Conservation (phyloP, 75 land plant genomes). For the Cupressus sempervirens region DNA sequence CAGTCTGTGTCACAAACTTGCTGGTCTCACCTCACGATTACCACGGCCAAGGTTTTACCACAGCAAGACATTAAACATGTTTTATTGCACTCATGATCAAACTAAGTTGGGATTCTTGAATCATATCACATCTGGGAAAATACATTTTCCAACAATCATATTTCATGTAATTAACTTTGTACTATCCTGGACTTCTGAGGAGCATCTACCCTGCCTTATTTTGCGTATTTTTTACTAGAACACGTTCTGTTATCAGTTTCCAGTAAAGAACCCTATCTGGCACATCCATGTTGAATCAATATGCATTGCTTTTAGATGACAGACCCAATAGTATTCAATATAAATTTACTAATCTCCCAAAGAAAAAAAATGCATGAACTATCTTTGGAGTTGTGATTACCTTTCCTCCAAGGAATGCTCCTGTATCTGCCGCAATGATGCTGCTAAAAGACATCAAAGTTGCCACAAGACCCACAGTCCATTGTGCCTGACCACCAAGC, state of each 20-base stretch:
- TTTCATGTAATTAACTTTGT: not conserved
- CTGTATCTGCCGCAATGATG: conserved; percentile 94
- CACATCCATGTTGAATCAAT: not conserved
- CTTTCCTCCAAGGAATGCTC: conserved; percentile 91
- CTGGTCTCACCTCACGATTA: not conserved
- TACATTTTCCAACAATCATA: not conserved
- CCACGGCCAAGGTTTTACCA: not conserved
- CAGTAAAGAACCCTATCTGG: not conserved
- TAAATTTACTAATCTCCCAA: not conserved
- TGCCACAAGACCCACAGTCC: conserved; percentile 94
- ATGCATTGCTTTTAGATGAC: not conserved
- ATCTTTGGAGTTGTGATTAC: conserved; percentile 26
- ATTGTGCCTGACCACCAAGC: conserved; percentile 77
- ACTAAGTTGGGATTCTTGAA: not conserved
- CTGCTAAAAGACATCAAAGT: conserved; percentile 82
- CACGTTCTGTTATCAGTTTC: not conserved
- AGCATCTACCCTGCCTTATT: not conserved
- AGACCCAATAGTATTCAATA: not conserved
- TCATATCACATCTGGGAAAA: not conserved
- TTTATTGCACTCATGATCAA: not conserved
- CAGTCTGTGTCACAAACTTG: not conserved
- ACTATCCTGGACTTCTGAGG: not conserved
- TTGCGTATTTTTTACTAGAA: not conserved
- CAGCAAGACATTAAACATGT: not conserved
- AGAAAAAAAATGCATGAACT: not conserved